A percentile compares a stretch with the other conserved stretches of the same genome.
These are phyloP conservation scores for Penicillium longicatenatum DNA, from an alignment of 495 filamentous ascomycete species.

Conservation along the genomic window DNA sequence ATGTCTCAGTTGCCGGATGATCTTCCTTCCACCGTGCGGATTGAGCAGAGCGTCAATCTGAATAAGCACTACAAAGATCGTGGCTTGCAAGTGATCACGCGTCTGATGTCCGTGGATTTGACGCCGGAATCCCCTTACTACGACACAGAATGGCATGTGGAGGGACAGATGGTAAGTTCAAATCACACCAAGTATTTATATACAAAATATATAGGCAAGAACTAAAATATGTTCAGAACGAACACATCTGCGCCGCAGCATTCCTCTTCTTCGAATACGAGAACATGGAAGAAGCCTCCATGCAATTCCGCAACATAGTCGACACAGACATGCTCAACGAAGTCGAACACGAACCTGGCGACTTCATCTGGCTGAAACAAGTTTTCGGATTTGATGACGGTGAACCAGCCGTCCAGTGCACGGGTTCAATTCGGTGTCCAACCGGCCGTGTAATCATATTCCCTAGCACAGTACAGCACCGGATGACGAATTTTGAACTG, in stretches of 20 bases:
- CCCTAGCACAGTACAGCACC: conserved; percentile 51
- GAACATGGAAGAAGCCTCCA: conserved; percentile 25
- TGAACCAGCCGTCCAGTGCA: conserved; percentile 32
- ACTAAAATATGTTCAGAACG: conserved; percentile 29
- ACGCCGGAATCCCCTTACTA: conserved; percentile 33
- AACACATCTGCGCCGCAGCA: conserved; percentile 43
- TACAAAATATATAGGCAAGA: not conserved
- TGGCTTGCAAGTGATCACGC: conserved; percentile 43
- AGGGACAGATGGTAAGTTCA: conserved; percentile 37
- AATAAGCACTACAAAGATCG: conserved; percentile 40
- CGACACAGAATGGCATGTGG: conserved; percentile 42
- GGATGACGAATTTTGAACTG: conserved; percentile 45
- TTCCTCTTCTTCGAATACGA: conserved; percentile 23
- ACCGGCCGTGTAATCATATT: conserved; percentile 32
- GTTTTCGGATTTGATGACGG: conserved; percentile 38
- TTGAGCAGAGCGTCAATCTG: conserved; percentile 31
- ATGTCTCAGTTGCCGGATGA: conserved; percentile 28
- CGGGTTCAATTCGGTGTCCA: conserved; percentile 25
- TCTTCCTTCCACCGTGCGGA: conserved; percentile 25
- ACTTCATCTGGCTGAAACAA: conserved; percentile 33
- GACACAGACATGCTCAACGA: conserved; percentile 31
- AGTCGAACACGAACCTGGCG: conserved; percentile 30
- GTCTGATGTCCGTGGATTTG: conserved; percentile 37
- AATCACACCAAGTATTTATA: too few species aligned
- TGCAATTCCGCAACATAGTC: conserved; percentile 34